Percentiles rank a stretch among this genome's conserved stretches.
phyloP scores from a whole-genome alignment of 1,284 basidiomycete genomes.

The Irpex rosettiformis region DNA sequence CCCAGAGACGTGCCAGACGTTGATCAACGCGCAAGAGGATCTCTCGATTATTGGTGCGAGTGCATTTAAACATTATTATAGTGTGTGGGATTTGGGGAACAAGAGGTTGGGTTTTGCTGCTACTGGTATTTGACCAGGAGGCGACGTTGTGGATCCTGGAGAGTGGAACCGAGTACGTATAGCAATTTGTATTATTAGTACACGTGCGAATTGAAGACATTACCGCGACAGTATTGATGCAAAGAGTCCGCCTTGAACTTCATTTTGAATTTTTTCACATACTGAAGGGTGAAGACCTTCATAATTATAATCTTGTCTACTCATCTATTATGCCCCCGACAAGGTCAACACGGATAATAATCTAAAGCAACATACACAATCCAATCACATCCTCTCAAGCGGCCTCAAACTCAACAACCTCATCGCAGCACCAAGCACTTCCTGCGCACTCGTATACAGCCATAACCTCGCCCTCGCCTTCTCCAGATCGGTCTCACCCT shows the following conservation, averaged over 20 bases:
- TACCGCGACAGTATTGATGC: no score
- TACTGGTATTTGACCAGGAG: constrained; percentile 27
- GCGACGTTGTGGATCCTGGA: not conserved
- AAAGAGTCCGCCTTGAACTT: no score
- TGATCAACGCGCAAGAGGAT: constrained; percentile 53
- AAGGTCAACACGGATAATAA: not conserved
- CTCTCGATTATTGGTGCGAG: constrained; percentile 48
- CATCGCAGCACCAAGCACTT: constrained; percentile 87
- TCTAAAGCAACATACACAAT: not conserved
- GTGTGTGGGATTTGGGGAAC: constrained; percentile 48
- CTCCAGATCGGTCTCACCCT: constrained; percentile 28
- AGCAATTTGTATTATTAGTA: not conserved
- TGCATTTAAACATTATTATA: constrained; percentile 55
- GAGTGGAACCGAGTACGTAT: not conserved
- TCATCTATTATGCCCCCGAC: not conserved
- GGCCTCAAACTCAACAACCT: constrained; percentile 85
- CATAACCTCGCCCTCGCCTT: constrained; percentile 84
- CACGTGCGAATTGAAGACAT: no score
- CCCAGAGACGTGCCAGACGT: constrained; percentile 45
- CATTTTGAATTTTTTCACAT: no score
- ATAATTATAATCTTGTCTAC: not conserved
- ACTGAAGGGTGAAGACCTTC: no score
- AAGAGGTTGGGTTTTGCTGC: constrained; percentile 49
- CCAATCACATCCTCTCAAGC: constrained; percentile 83
- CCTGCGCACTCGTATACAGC: constrained; percentile 85